These are phyloP conservation scores for Ceratocystis colombiana DNA, from an alignment of 2,329 filamentous ascomycete species.

Conservation along the genomic window DNA sequence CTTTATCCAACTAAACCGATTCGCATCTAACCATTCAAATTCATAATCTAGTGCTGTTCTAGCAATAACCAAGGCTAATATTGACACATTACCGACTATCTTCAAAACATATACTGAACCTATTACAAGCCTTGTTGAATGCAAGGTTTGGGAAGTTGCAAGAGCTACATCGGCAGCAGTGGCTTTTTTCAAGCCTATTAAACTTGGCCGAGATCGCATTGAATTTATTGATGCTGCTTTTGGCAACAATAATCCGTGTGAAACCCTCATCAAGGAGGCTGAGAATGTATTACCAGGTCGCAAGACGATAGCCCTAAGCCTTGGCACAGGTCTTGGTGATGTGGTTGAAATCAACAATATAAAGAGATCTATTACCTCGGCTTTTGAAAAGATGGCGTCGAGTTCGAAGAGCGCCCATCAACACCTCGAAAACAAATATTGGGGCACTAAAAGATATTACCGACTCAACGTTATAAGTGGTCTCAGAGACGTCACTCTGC, in stretches of 20 bases:
- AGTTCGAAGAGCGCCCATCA: not conserved
- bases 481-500: conserved; percentile 28
- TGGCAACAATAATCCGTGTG: conserved; percentile 28
- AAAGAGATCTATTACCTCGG: not conserved
- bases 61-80: too few relatives aligned
- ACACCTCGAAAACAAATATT: too few relatives aligned
- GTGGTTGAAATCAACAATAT: conserved; percentile 26
- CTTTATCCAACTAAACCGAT: too few relatives aligned
- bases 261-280: conserved; percentile 29
- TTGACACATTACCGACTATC: too few relatives aligned
- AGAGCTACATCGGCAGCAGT: not conserved
- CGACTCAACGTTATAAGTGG: conserved; percentile 25
- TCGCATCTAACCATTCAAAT: too few relatives aligned
- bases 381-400: not conserved
- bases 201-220: conserved; percentile 22
- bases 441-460: too few relatives aligned
- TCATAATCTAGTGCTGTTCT: too few relatives aligned
- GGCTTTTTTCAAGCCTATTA: not conserved
- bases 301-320: conserved; percentile 27
- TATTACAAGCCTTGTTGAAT: conserved; percentile 27
- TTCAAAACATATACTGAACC: too few relatives aligned
- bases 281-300: conserved; percentile 27
- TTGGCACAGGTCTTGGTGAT: conserved; percentile 29
- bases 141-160: not conserved
- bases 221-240: conserved; percentile 31